Conservation (phyloP, 2,329 filamentous ascomycete species). For the Penicillium oxalicum region DNA sequence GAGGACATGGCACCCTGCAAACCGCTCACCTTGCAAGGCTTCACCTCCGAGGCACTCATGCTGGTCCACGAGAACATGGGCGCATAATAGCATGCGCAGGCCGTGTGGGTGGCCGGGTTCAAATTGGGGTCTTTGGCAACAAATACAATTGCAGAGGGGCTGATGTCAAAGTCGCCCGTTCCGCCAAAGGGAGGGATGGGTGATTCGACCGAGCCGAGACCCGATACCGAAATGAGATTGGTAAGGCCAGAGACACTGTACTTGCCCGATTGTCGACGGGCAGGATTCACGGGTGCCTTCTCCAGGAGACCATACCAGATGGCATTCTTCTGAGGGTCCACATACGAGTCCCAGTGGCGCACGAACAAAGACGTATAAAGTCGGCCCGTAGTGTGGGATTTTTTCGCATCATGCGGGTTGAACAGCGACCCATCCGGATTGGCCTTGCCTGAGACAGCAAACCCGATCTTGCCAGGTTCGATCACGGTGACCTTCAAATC, state of each 20-base stretch:
- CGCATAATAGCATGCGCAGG: constrained; percentile 42
- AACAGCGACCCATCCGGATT: constrained; percentile 44
- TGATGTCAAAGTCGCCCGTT: constrained; percentile 43
- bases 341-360: constrained; percentile 49
- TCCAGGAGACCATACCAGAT: constrained; percentile 47
- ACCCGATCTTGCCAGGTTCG: constrained; percentile 39
- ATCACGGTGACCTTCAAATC: constrained; percentile 42
- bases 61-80: constrained; percentile 40
- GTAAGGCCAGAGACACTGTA: constrained; percentile 39
- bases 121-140: constrained; percentile 43
- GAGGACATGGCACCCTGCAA: constrained; percentile 42
- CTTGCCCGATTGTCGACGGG: constrained; percentile 33
- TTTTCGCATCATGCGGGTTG: constrained; percentile 46
- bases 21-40: constrained; percentile 28
- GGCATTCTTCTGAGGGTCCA: constrained; percentile 45
- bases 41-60: constrained; percentile 26
- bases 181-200: constrained; percentile 47
- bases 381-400: constrained; percentile 41
- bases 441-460: constrained; percentile 44
- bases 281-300: constrained; percentile 33
- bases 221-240: constrained; percentile 39
- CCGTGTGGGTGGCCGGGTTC: constrained; percentile 44
- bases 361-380: constrained; percentile 49
- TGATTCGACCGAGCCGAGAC: constrained; percentile 38
- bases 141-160: constrained; percentile 41